phyloP scores from a whole-genome alignment of 345 rosid species.

The Rhodamnia rubescens region DNA sequence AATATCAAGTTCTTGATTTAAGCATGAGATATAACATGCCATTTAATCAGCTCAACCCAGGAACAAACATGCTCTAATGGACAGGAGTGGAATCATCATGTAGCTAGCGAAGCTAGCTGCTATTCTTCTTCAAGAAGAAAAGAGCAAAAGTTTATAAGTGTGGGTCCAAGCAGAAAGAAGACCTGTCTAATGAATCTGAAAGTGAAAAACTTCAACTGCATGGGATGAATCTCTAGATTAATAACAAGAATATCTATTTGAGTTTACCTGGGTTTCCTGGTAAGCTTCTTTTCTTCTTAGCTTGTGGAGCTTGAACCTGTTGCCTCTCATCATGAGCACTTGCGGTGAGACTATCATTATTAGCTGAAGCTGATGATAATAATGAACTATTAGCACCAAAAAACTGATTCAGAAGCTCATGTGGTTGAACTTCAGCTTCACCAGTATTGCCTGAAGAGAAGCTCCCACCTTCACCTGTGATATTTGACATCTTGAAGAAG shows the following conservation, averaged over 20 bases:
- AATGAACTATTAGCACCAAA: not conserved
- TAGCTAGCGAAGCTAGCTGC: not conserved
- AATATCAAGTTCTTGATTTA: not conserved
- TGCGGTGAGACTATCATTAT: not conserved
- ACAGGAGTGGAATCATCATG: not conserved
- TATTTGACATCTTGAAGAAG: constrained; percentile 5
- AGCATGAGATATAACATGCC: not conserved
- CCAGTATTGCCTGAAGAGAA: constrained; percentile 1
- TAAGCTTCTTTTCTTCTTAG: constrained; percentile 6
- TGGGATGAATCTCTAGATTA: not conserved
- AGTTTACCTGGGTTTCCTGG: constrained; percentile 6
- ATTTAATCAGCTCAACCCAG: not conserved
- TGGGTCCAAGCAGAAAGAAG: not conserved
- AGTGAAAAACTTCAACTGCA: not conserved
- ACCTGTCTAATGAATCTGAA: not conserved
- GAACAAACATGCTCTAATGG: not conserved
- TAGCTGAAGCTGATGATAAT: not conserved
- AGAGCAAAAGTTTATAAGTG: not conserved
- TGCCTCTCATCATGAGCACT: not conserved
- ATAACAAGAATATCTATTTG: not conserved
- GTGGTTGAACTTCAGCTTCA: not conserved
- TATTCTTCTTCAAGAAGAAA: not conserved
- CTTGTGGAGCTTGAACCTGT: not conserved
- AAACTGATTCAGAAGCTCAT: not conserved
- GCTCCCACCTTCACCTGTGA: constrained; percentile 7